Evolutionary conservation across 352 stramenopile species (phyloP), one percentile per base, ranked within the genome.

Genomic region (Phytophthora podocarpi): DNA sequence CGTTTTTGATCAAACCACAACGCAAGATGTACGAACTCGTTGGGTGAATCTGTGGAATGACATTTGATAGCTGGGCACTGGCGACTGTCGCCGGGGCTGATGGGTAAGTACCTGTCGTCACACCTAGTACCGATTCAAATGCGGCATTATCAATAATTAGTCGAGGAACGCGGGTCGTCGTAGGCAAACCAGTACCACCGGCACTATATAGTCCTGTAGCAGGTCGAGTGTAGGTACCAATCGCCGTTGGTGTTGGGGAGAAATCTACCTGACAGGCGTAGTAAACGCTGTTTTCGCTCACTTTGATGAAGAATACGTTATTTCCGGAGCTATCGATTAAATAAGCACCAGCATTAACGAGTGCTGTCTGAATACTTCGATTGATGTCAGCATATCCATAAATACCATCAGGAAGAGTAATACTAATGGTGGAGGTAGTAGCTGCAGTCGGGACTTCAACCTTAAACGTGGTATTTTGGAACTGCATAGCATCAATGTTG

Each of bases 371-470:
- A 39, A 61, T 61, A 21, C 15, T 26, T 4, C 41, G 52, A 40
- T 61, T 61, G 13, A 61, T 46, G 47, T 61, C 41, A 23, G 10
- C 26, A 26, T 62, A 54, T n/a, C n/a, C n/a, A 12, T 64, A 64
- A 31, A 45, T 36, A 0, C 45, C 55, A 46, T 64, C 37, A 1
- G 11, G 18, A 0, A 57, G 28, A 13, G 0, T 47, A 0, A 57
- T 41, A 16, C 10, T 31, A 3, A 64, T 30, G 9, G 13, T 64
- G 11, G 43, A 50, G 1, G 43, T 50, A 8, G 55, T 64, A 18
- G 36, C 43, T 5, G 36, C 55, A 8, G 55, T 64, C 15, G 55
- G 55, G 0, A 64, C 35, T 37, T 47, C 49, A 8, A 57, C 13
- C 18, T 57, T 46, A 26, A 57, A 47, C 0, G 8, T 46, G 12